Percentiles rank a stretch among this genome's conserved stretches.
Conservation (phyloP, 495 filamentous ascomycete species). For the Echria macrotheca region DNA sequence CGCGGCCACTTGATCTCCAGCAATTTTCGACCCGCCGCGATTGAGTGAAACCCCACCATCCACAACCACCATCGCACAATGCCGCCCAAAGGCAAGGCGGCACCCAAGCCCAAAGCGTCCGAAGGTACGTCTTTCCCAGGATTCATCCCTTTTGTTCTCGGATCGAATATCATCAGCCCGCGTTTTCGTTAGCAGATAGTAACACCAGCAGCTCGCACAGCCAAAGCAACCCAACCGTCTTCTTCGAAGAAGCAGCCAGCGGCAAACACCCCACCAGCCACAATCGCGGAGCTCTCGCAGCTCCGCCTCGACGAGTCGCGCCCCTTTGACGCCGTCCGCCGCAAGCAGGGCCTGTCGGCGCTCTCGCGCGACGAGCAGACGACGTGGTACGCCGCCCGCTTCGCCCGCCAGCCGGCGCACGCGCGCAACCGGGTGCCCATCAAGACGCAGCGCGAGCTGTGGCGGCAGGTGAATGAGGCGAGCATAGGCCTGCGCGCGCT, state of each 20-base stretch:
- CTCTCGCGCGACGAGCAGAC: slow-evolving; percentile 34
- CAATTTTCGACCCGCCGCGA: background rate
- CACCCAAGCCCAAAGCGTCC: slow-evolving; percentile 25
- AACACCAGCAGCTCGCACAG: background rate
- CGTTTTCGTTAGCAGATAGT: background rate
- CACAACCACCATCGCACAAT: slow-evolving; percentile 19
- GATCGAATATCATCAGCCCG: background rate
- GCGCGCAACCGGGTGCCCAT: slow-evolving; percentile 24
- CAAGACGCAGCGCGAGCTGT: slow-evolving; percentile 45
- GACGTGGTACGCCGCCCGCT: slow-evolving; percentile 30
- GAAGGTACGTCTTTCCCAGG: slow-evolving; percentile 17
- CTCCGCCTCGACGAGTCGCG: slow-evolving; percentile 33
- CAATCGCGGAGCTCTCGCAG: slow-evolving; percentile 31
- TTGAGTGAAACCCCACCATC: too few species aligned
- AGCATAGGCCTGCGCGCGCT: slow-evolving; percentile 36
- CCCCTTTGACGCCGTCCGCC: slow-evolving; percentile 24
- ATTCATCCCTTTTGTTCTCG: background rate
- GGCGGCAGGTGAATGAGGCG: slow-evolving; percentile 41
- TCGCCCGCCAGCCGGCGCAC: slow-evolving; percentile 25
- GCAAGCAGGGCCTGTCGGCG: slow-evolving; percentile 22
- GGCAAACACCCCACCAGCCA: slow-evolving; percentile 26
- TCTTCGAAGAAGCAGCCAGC: too few species aligned
- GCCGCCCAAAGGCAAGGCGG: slow-evolving; percentile 31
- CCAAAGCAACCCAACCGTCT: slow-evolving; percentile 1
- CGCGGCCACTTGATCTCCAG: slow-evolving; percentile 2